These are phyloP conservation scores for Leccinum holopus DNA, from an alignment of 1,284 basidiomycete genomes.

Conservation along the genomic window DNA sequence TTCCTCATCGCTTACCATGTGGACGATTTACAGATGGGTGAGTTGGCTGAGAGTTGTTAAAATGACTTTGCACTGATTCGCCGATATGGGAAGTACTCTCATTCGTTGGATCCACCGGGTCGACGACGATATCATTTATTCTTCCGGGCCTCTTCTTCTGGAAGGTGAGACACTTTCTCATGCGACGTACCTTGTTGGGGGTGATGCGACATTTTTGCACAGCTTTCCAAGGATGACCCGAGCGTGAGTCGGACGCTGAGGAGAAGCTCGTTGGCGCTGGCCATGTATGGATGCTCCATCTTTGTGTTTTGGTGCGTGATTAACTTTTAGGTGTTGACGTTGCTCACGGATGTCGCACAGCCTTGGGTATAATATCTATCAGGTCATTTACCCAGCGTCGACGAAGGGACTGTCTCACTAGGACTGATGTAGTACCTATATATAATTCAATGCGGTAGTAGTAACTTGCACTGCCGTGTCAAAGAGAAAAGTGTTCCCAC, in stretches of 20 bases:
- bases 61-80: conserved; percentile 18
- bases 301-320: conserved; percentile 82
- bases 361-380: conserved; percentile 75
- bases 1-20: conserved; percentile 83
- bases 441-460: conserved; percentile 8
- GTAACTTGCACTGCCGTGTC: conserved; percentile 15
- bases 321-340: neutral
- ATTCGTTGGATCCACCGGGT: conserved; percentile 96
- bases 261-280: conserved; percentile 64
- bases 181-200: conserved; percentile 3
- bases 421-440: neutral
- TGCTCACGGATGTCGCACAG: conserved; percentile 38
- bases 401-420: conserved; percentile 8
- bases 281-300: conserved; percentile 76
- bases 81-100: conserved; percentile 66
- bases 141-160: conserved; percentile 86
- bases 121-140: conserved; percentile 97
- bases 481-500: conserved; percentile 25
- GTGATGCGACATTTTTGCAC: conserved; percentile 25
- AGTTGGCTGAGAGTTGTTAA: conserved; percentile 30
- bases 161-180: conserved; percentile 53
- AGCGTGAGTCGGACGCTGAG: conserved; percentile 57
- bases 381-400: conserved; percentile 42
- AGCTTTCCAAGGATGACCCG: conserved; percentile 73
- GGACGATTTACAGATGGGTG: conserved; percentile 80